A percentile compares a stretch with the other conserved stretches of the same genome.
Conservation (phyloP, 306 rosid species). For the Geum urbanum region DNA sequence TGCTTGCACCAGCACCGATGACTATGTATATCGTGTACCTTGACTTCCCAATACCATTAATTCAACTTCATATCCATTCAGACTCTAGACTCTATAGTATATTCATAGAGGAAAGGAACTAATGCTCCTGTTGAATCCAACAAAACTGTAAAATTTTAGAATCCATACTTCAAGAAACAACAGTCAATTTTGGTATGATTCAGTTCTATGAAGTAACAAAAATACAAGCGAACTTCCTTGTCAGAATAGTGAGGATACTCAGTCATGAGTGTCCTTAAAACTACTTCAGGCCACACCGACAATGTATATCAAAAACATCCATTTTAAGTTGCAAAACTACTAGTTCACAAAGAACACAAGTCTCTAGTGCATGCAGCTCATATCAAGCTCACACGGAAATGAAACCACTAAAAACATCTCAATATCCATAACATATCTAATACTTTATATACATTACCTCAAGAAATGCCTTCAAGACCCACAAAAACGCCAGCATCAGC, state of each 20-base stretch:
- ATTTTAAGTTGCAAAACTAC: neutral
- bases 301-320: neutral
- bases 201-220: too few relatives aligned
- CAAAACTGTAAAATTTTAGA: too few relatives aligned
- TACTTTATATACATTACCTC: conserved; percentile 38
- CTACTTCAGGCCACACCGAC: neutral
- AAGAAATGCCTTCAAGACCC: conserved; percentile 73
- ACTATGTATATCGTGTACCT: neutral
- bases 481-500: conserved; percentile 56
- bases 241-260: too few relatives aligned
- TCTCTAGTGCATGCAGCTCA: neutral
- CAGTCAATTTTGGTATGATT: too few relatives aligned
- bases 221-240: too few relatives aligned
- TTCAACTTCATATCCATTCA: too few relatives aligned
- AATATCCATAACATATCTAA: neutral
- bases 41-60: too few relatives aligned
- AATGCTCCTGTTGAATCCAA: too few relatives aligned
- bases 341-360: neutral
- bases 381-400: conserved; percentile 3
- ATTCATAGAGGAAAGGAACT: too few relatives aligned
- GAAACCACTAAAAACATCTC: neutral
- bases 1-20: too few relatives aligned
- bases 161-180: too few relatives aligned
- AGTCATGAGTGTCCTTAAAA: neutral
- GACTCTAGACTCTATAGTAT: too few relatives aligned